Conservation (phyloP, 768 basidiomycete species). For the Astraeus odoratus region DNA sequence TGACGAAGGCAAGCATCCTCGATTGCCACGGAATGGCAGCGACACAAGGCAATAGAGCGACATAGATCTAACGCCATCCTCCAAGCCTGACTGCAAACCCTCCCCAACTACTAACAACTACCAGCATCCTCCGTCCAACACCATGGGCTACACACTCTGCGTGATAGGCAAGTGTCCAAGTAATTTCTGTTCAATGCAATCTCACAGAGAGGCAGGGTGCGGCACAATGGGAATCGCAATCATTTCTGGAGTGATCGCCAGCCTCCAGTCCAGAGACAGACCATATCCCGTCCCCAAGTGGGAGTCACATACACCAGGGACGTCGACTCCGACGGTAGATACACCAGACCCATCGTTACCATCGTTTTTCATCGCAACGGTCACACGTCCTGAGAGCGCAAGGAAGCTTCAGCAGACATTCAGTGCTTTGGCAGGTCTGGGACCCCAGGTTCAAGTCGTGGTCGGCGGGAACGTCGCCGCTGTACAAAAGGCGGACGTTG, state of each 20-base stretch:
- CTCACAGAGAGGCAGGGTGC: slow-evolving; percentile 55
- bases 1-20: slow-evolving; percentile 53
- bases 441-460: slow-evolving; percentile 61
- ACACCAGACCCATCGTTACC: slow-evolving; percentile 67
- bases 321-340: slow-evolving; percentile 53
- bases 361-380: slow-evolving; percentile 78
- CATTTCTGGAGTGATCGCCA: slow-evolving; percentile 84
- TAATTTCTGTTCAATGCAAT: slow-evolving; percentile 6
- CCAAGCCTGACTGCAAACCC: no score
- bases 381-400: slow-evolving; percentile 71
- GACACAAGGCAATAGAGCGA: slow-evolving; percentile 6
- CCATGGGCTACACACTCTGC: slow-evolving; percentile 91
- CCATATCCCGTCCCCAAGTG: slow-evolving; percentile 39
- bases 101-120: not conserved
- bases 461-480: slow-evolving; percentile 67
- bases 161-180: slow-evolving; percentile 53
- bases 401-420: slow-evolving; percentile 61
- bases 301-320: slow-evolving; percentile 69
- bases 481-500: slow-evolving; percentile 69
- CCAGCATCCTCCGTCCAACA: no score
- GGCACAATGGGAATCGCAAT: slow-evolving; percentile 98
- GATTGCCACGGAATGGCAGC: no score
- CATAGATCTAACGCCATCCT: slow-evolving; percentile 1
- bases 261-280: slow-evolving; percentile 51
- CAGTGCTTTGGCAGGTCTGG: slow-evolving; percentile 47